Percentiles rank a stretch among this genome's conserved stretches.
phyloP scores from a whole-genome alignment of 345 rosid species.

The Brassica rapa region DNA sequence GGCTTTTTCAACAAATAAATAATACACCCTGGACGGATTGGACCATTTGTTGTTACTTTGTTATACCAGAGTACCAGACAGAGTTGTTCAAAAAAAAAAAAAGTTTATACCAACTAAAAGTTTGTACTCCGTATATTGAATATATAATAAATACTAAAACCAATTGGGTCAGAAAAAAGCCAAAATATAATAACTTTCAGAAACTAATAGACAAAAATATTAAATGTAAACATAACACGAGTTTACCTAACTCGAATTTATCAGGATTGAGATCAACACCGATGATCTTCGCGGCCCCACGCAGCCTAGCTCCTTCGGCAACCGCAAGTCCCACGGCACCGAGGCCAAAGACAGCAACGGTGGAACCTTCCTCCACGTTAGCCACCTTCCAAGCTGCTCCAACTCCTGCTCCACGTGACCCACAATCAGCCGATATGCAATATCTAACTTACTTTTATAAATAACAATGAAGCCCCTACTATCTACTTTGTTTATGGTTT shows the following conservation, averaged over 20 bases:
- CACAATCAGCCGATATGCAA: not conserved
- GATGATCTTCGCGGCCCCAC: slow-evolving; percentile 61
- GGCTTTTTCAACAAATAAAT: not conserved
- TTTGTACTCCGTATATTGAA: not conserved
- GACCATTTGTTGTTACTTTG: not conserved
- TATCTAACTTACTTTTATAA: not conserved
- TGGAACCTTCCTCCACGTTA: slow-evolving; percentile 56
- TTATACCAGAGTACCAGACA: slow-evolving; percentile 53
- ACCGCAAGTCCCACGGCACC: slow-evolving; percentile 82
- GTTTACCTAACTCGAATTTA: slow-evolving; percentile 55
- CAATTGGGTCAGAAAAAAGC: not conserved
- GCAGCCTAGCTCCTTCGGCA: slow-evolving; percentile 63
- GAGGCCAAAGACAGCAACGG: slow-evolving; percentile 70
- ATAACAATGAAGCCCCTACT: not conserved
- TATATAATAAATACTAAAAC: not conserved
- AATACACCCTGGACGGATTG: not conserved
- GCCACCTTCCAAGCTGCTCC: slow-evolving; percentile 78
- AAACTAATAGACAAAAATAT: not conserved
- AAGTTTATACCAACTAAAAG: too few relatives aligned
- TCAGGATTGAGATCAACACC: slow-evolving; percentile 71
- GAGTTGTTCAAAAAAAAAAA: too few relatives aligned
- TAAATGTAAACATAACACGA: not conserved
- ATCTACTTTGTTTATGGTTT: not conserved
- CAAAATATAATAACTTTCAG: not conserved
- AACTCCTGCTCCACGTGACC: slow-evolving; percentile 44